Percentiles rank a stretch among this genome's conserved stretches.
These are phyloP conservation scores for Excoecaria agallocha DNA, from an alignment of 345 rosid genomes.

Conservation along the genomic window DNA sequence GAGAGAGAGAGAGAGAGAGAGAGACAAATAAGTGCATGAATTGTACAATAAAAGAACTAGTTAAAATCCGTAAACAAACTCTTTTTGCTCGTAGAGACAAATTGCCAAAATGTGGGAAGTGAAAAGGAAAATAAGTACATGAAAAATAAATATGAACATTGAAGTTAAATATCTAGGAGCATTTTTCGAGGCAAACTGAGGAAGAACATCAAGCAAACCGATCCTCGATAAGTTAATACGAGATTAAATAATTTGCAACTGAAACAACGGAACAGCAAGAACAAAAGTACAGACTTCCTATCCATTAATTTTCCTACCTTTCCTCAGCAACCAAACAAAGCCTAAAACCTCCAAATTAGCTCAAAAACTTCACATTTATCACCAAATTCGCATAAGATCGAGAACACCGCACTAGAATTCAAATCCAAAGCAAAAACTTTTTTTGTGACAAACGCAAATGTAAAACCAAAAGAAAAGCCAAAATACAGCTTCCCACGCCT, in stretches of 20 bases:
- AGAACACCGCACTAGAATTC: slow-evolving; percentile 10
- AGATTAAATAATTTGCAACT: background rate
- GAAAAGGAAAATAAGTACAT: background rate
- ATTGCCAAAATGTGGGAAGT: background rate
- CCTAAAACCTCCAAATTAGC: slow-evolving; percentile 11
- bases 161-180: background rate
- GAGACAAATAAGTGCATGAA: background rate
- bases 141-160: background rate
- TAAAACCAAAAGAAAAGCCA: slow-evolving; percentile 12
- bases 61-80: background rate
- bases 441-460: background rate
- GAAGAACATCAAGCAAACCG: background rate
- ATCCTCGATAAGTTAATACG: background rate
- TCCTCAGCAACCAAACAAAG: slow-evolving; percentile 9
- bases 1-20: too few species aligned
- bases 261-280: background rate
- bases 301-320: background rate
- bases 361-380: slow-evolving; percentile 20
- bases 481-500: slow-evolving; percentile 19
- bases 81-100: background rate
- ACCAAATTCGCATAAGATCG: slow-evolving; percentile 30
- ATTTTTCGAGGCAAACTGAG: background rate
- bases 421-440: background rate
- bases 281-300: background rate
- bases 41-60: background rate